Conservation (phyloP, 208 protist genomes). For the Blechomonas ayalai region DNA sequence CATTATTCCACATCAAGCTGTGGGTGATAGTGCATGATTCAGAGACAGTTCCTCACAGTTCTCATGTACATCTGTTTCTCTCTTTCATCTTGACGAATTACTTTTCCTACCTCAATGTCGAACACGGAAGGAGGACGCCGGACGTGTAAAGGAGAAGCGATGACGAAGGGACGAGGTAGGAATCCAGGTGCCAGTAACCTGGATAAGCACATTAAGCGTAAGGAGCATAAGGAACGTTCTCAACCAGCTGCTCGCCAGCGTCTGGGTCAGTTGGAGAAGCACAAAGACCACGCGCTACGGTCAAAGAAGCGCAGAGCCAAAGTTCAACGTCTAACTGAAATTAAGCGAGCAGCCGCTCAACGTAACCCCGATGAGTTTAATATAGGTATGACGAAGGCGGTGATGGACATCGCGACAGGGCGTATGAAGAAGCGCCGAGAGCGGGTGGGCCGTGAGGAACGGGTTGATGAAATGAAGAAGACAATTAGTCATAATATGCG, state of each 20-base stretch:
- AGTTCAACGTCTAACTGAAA: slow-evolving; percentile 52
- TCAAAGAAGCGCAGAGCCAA: slow-evolving; percentile 73
- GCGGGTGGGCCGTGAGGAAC: slow-evolving; percentile 27
- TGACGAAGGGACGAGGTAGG: slow-evolving; percentile 84
- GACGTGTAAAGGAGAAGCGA: slow-evolving; percentile 6
- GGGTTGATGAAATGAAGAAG: slow-evolving; percentile 48
- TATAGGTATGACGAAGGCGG: slow-evolving; percentile 89
- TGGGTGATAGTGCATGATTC: too few species aligned
- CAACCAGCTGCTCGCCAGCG: slow-evolving; percentile 74
- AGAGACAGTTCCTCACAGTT: too few species aligned
- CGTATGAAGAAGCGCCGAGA: slow-evolving; percentile 56
- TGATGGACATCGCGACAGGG: slow-evolving; percentile 80
- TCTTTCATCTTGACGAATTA: neutral
- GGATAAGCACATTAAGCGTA: slow-evolving; percentile 86
- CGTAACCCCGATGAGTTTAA: slow-evolving; percentile 93
- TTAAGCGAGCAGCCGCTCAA: slow-evolving; percentile 81
- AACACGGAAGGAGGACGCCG: neutral
- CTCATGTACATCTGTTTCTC: slow-evolving; percentile 1
- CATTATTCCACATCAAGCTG: too few species aligned
- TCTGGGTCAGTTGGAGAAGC: slow-evolving; percentile 90
- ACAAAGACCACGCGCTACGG: slow-evolving; percentile 89
- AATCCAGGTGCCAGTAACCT: slow-evolving; percentile 80
- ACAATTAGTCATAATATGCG: slow-evolving; percentile 52
- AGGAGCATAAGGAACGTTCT: slow-evolving; percentile 83
- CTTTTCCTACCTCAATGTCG: too few species aligned